Evolutionary conservation across 1,284 basidiomycete genomes (phyloP).

Genomic region (Microstroma glucosiphilum): DNA sequence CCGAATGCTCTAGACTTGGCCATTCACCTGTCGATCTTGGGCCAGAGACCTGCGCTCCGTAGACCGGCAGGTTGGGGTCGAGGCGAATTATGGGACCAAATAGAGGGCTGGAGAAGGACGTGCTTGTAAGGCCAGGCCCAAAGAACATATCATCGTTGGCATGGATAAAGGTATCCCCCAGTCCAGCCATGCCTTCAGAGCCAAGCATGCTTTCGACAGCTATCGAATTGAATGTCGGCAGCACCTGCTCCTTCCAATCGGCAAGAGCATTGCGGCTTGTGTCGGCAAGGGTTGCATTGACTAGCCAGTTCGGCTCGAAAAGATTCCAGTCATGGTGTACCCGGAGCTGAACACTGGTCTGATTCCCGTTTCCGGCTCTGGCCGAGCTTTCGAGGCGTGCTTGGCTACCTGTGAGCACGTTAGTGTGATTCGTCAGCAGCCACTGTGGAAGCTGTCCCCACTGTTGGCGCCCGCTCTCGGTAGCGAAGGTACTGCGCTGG

Average conservation of each 20-base stretch:
- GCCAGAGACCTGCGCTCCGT: slow-evolving; percentile 4
- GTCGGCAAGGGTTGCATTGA: not conserved
- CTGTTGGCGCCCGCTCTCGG: slow-evolving; percentile 23
- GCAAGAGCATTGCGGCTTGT: not conserved
- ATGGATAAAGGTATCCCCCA: slow-evolving; percentile 25
- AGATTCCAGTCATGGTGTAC: slow-evolving; percentile 37
- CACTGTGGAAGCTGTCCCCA: slow-evolving; percentile 34
- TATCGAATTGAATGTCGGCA: slow-evolving; percentile 41
- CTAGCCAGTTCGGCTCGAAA: slow-evolving; percentile 23
- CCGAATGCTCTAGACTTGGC: slow-evolving; percentile 5
- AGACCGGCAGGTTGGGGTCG: slow-evolving; percentile 23
- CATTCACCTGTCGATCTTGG: slow-evolving; percentile 11
- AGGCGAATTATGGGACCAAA: slow-evolving; percentile 32
- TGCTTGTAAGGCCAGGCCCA: slow-evolving; percentile 13
- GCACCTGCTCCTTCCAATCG: slow-evolving; percentile 20
- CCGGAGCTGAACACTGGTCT: slow-evolving; percentile 5
- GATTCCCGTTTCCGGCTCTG: not conserved
- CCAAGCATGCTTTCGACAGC: slow-evolving; percentile 32
- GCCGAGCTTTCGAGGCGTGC: slow-evolving; percentile 2
- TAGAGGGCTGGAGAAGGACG: slow-evolving; percentile 26
- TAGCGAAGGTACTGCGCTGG: slow-evolving; percentile 14
- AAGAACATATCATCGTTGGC: slow-evolving; percentile 42
- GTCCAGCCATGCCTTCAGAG: slow-evolving; percentile 12
- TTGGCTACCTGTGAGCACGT: slow-evolving; percentile 20
- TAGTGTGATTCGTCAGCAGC: slow-evolving; percentile 11